Evolutionary conservation across 225 moss, liverwort and hornwort genomes (phyloP).

Genomic region (Polytrichum formosum): DNA sequence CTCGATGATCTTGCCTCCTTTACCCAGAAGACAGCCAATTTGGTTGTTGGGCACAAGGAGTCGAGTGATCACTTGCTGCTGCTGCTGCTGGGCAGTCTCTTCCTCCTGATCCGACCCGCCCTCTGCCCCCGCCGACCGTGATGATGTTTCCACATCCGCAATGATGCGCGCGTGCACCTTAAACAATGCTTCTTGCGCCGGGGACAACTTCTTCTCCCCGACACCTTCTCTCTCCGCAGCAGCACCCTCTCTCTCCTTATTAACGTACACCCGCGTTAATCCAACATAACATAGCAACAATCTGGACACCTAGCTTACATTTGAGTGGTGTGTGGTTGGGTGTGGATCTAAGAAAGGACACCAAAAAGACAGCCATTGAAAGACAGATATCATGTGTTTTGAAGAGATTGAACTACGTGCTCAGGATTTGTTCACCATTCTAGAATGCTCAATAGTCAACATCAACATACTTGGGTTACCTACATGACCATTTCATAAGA

Average conservation of each 20-base stretch:
- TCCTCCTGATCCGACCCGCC: slow-evolving; percentile 78
- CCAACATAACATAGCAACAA: too few relatives aligned
- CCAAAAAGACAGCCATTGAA: too few relatives aligned
- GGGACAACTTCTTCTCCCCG: slow-evolving; percentile 43
- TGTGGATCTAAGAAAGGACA: too few relatives aligned
- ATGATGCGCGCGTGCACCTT: slow-evolving; percentile 90
- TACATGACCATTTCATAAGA: too few relatives aligned
- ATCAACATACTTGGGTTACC: too few relatives aligned
- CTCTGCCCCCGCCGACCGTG: not conserved
- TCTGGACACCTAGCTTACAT: too few relatives aligned
- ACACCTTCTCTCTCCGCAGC: slow-evolving; percentile 59
- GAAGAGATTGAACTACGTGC: too few relatives aligned
- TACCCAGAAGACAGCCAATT: slow-evolving; percentile 94
- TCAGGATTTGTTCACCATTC: too few relatives aligned
- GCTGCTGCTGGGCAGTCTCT: slow-evolving; percentile 33
- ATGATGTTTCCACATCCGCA: slow-evolving; percentile 55
- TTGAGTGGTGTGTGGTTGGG: too few relatives aligned
- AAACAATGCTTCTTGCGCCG: slow-evolving; percentile 93
- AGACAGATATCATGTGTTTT: too few relatives aligned
- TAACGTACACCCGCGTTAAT: too few relatives aligned
- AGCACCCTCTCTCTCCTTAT: slow-evolving; percentile 53
- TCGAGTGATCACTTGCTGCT: slow-evolving; percentile 67
- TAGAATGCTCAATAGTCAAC: too few relatives aligned
- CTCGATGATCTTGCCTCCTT: slow-evolving; percentile 95
- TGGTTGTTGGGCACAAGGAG: slow-evolving; percentile 95